Conservation (phyloP, 768 basidiomycete genomes). For the Boletus huronensis region DNA sequence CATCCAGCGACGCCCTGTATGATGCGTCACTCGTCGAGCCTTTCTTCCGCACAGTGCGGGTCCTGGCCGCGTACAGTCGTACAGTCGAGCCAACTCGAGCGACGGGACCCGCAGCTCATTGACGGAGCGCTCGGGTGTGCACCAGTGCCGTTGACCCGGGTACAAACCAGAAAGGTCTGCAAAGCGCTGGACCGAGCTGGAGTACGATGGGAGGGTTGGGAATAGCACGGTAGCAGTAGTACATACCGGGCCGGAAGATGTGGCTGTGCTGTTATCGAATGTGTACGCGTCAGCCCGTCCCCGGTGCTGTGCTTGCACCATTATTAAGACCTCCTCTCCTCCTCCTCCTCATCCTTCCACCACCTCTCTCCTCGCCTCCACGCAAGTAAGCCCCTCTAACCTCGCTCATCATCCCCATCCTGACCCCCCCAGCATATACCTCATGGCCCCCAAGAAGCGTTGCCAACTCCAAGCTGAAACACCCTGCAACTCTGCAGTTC, state of each 20-base stretch:
- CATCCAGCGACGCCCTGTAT: slow-evolving; percentile 85
- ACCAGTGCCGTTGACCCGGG: slow-evolving; percentile 52
- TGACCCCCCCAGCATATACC: slow-evolving; percentile 6
- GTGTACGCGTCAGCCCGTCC: slow-evolving; percentile 31
- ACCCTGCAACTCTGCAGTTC: slow-evolving; percentile 69
- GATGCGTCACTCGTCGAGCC: slow-evolving; percentile 56
- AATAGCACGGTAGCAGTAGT: background rate
- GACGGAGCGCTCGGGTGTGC: slow-evolving; percentile 58
- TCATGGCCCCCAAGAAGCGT: slow-evolving; percentile 84
- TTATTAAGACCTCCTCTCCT: slow-evolving; percentile 23
- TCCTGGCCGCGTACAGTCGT: slow-evolving; percentile 37
- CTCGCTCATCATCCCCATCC: background rate
- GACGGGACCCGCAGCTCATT: slow-evolving; percentile 67
- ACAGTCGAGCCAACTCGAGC: slow-evolving; percentile 47
- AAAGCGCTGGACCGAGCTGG: slow-evolving; percentile 59
- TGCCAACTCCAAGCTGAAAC: slow-evolving; percentile 62
- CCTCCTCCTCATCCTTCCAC: background rate
- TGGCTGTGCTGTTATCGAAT: slow-evolving; percentile 21
- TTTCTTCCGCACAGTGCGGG: slow-evolving; percentile 64
- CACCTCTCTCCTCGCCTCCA: background rate
- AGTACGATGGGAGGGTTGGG: slow-evolving; percentile 61
- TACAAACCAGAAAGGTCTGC: slow-evolving; percentile 55
- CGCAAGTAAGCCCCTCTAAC: background rate
- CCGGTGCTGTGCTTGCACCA: slow-evolving; percentile 23
- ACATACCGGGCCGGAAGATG: background rate